These are phyloP conservation scores for Cryphonectria carpinicola DNA, from an alignment of 2,329 filamentous ascomycete genomes.

Conservation along the genomic window DNA sequence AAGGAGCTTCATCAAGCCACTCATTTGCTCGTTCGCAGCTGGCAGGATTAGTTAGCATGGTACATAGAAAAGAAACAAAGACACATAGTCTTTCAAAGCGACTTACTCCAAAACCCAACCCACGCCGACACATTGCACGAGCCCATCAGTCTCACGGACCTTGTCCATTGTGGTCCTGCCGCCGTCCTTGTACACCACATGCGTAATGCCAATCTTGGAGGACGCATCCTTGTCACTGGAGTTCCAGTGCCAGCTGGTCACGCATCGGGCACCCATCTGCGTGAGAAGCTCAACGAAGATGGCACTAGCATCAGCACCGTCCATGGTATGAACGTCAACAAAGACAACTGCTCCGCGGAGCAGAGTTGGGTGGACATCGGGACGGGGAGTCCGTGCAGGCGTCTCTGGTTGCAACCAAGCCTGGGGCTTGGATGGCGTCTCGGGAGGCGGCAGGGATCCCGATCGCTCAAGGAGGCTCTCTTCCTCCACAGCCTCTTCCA, in stretches of 20 bases:
- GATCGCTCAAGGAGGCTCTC: constrained; percentile 30
- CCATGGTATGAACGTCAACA: constrained; percentile 81
- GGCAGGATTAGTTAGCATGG: constrained; percentile 35
- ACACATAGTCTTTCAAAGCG: too few species aligned
- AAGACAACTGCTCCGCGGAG: constrained; percentile 76
- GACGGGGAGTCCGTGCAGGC: constrained; percentile 59
- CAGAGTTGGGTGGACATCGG: constrained; percentile 55
- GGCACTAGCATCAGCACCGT: constrained; percentile 79
- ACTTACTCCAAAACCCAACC: constrained; percentile 88
- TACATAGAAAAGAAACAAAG: background rate
- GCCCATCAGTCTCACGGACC: constrained; percentile 70
- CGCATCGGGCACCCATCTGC: constrained; percentile 80
- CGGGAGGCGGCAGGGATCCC: constrained; percentile 37
- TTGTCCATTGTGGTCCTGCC: constrained; percentile 80
- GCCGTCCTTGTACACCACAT: constrained; percentile 90
- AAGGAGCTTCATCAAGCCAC: constrained; percentile 75
- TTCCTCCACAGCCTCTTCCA: constrained; percentile 33
- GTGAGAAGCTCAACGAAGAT: constrained; percentile 79
- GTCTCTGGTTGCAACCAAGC: constrained; percentile 59
- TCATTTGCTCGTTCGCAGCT: constrained; percentile 77
- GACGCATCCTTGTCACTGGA: constrained; percentile 46
- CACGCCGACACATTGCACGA: constrained; percentile 85
- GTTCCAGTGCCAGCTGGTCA: constrained; percentile 78
- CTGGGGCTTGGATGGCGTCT: constrained; percentile 54
- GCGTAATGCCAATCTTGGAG: constrained; percentile 74